These are phyloP conservation scores for Penicillium argentinense DNA, from an alignment of 495 filamentous ascomycete species.

Conservation along the genomic window DNA sequence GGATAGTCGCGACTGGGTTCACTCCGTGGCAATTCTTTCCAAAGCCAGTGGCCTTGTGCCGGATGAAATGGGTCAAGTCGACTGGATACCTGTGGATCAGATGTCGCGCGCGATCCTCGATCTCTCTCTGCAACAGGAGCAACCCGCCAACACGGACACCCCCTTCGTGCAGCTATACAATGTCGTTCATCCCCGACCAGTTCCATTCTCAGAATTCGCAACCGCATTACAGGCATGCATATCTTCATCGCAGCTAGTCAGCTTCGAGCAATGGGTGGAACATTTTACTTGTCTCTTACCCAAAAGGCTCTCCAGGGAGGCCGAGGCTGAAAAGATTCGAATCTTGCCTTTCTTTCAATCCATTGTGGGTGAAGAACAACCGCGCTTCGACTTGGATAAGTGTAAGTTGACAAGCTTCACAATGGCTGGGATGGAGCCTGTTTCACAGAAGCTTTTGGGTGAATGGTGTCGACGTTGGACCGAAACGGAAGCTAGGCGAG, in stretches of 20 bases:
- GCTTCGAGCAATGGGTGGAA: conserved; percentile 17
- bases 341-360: conserved; percentile 20
- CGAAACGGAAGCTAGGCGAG: too few relatives aligned
- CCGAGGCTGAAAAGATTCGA: conserved; percentile 14
- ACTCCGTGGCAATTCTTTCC: conserved; percentile 22
- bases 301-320: conserved; percentile 14
- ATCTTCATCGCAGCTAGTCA: conserved; percentile 12
- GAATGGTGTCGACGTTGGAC: conserved; percentile 27
- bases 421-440: conserved; percentile 13
- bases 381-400: conserved; percentile 5
- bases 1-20: conserved; percentile 28
- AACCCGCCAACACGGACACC: conserved; percentile 4
- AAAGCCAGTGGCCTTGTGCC: conserved; percentile 21
- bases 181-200: conserved; percentile 20
- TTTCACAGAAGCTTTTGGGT: conserved; percentile 4
- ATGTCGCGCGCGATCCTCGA: conserved; percentile 19
- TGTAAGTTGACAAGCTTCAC: conserved; percentile 10
- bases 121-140: conserved; percentile 5
- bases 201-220: conserved; percentile 14
- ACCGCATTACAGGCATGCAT: conserved; percentile 8
- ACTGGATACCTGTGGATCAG: conserved; percentile 32
- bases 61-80: conserved; percentile 7
- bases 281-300: conserved; percentile 7
- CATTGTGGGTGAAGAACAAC: conserved; percentile 3
- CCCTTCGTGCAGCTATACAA: conserved; percentile 20